Evolutionary conservation across 495 filamentous ascomycete genomes (phyloP), one percentile per base, ranked within the genome.

Genomic region (Physcia stellaris): DNA sequence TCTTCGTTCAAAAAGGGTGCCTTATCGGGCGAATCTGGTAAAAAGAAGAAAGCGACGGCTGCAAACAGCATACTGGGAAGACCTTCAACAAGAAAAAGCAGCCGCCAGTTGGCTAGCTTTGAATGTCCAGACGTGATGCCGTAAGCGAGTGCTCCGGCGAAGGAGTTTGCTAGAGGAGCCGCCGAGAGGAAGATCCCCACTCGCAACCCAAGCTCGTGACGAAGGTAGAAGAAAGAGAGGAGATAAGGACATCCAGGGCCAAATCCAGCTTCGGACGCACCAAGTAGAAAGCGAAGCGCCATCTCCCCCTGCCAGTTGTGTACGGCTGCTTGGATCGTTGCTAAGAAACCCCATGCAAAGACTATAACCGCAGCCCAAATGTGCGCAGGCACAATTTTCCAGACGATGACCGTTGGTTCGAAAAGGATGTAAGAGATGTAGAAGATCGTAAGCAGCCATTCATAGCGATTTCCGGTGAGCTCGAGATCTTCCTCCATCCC

Each of bases 71-170:
- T 61, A 2, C 73, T 78, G 2, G 86, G 86, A 2, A 84, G 46
- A 2, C 86, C 86, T 58, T 94, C 86, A 4, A 88, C 77, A 4
- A 93, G 61, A 56, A 94, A 90, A 16, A 94, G 57, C 1, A 93
- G 56, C 23, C 82, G 68, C 86, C 86, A 94, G 36, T 73, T 80
- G 1, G 79, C 68, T 26, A 93, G 60, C 6, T 63, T 53, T 1
- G 76, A 62, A 50, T 76, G 66, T 2, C 79, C 77, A 0, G 71
- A 79, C 0, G 81, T 86, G 40, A 94, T 90, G 5, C 76, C 83
- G 39, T 83, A 92, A 0, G 86, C 86, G 4, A 94, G 61, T 4
- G 80, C 80, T 20, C 84, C 83, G 0, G 84, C 82, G 51, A 92
- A 92, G 10, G 78, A 80, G 23, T 77, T 88, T 2, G 86, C 85